These are phyloP conservation scores for Gelatoporia subvermispora DNA, from an alignment of 768 basidiomycete species.

Conservation along the genomic window DNA sequence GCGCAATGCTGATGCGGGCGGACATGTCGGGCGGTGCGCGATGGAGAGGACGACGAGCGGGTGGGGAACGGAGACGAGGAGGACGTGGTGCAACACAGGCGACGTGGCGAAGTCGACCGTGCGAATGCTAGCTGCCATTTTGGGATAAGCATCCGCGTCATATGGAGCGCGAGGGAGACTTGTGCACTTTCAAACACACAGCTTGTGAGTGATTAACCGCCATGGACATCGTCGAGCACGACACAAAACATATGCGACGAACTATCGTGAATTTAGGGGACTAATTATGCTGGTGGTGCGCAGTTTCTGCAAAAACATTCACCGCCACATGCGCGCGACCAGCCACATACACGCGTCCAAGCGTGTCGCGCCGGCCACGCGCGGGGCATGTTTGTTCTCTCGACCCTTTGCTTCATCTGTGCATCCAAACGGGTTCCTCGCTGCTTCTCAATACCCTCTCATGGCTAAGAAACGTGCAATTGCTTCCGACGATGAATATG, in stretches of 20 bases:
- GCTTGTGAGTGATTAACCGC: too few species aligned
- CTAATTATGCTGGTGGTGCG: too few species aligned
- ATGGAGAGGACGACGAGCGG: conserved; percentile 1
- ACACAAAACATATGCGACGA: too few species aligned
- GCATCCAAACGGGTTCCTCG: neutral
- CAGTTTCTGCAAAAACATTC: too few species aligned
- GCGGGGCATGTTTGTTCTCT: neutral
- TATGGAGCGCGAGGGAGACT: too few species aligned
- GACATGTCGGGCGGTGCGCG: conserved; percentile 46
- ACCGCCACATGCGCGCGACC: neutral
- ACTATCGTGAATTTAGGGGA: too few species aligned
- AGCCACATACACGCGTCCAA: conserved; percentile 1
- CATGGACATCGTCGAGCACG: too few species aligned
- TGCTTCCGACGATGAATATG: conserved; percentile 12
- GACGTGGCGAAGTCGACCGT: conserved; percentile 25
- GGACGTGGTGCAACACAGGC: conserved; percentile 12
- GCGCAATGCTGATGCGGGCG: conserved; percentile 78
- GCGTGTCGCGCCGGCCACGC: conserved; percentile 1
- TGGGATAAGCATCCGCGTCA: neutral
- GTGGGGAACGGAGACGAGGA: conserved; percentile 1
- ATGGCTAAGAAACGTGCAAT: conserved; percentile 26
- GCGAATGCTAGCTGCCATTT: conserved; percentile 20
- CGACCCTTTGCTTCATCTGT: neutral
- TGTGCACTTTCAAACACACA: too few species aligned
- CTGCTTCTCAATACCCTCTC: neutral